Conservation (phyloP, 805 yeast genomes). For the Wilhelminamyces savonicus region DNA sequence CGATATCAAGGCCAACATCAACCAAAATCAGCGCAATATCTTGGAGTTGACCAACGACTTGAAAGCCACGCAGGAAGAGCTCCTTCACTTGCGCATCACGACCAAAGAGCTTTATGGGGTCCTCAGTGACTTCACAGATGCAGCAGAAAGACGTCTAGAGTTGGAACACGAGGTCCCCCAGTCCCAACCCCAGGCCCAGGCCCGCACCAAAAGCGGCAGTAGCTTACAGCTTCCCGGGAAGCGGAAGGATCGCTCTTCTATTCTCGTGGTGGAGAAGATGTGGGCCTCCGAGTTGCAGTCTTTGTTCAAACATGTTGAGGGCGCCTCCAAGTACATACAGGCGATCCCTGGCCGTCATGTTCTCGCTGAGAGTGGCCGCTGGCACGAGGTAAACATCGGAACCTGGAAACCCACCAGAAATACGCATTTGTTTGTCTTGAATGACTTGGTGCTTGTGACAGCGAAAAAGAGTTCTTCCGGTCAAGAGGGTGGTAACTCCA, state of each 20-base stretch:
- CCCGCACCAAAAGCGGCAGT: slow-evolving; percentile 3
- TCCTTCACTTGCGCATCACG: slow-evolving; percentile 53
- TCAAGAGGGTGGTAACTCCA: slow-evolving; percentile 19
- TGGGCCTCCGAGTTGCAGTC: slow-evolving; percentile 73
- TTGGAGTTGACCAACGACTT: slow-evolving; percentile 56
- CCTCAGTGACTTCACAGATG: slow-evolving; percentile 49
- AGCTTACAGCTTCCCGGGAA: slow-evolving; percentile 4
- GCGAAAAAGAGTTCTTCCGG: slow-evolving; percentile 36
- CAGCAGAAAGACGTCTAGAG: slow-evolving; percentile 53
- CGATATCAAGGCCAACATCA: slow-evolving; percentile 54
- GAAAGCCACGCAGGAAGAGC: slow-evolving; percentile 55
- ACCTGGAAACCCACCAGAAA: slow-evolving; percentile 77
- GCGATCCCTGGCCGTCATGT: slow-evolving; percentile 77
- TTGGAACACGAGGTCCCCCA: slow-evolving; percentile 30
- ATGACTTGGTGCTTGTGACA: slow-evolving; percentile 73
- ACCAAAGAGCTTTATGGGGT: slow-evolving; percentile 57
- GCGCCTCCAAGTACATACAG: slow-evolving; percentile 77
- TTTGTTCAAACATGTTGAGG: slow-evolving; percentile 78
- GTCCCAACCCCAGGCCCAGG: slow-evolving; percentile 3
- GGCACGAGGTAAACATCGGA: slow-evolving; percentile 83
- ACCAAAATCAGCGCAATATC: slow-evolving; percentile 58
- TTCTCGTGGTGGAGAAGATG: slow-evolving; percentile 66
- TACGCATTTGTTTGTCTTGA: slow-evolving; percentile 68
- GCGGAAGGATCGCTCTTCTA: slow-evolving; percentile 57
- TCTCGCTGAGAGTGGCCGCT: slow-evolving; percentile 69